phyloP scores from a whole-genome alignment of 1,284 basidiomycete species.

The Cryptococcus hybrid region DNA sequence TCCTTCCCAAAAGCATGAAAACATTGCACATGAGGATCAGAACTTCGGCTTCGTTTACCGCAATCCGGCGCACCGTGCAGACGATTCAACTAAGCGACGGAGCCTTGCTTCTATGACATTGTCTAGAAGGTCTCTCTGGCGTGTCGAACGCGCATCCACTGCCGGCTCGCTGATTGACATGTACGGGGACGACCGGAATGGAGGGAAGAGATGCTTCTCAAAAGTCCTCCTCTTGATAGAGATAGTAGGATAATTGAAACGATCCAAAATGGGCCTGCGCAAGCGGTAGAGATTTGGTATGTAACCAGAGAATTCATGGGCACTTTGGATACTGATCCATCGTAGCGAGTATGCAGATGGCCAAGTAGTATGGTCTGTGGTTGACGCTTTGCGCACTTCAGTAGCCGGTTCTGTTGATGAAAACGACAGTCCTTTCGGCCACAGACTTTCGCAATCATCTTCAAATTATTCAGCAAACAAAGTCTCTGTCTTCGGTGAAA shows the following conservation, averaged over 20 bases:
- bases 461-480: slow-evolving; percentile 8
- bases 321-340: neutral
- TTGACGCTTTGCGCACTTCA: slow-evolving; percentile 34
- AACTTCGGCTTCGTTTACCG: slow-evolving; percentile 28
- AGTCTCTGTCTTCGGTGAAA: slow-evolving; percentile 1
- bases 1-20: slow-evolving; percentile 1
- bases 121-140: slow-evolving; percentile 1
- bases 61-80: neutral
- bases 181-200: slow-evolving; percentile 20
- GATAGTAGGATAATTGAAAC: neutral
- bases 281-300: slow-evolving; percentile 40
- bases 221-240: slow-evolving; percentile 7
- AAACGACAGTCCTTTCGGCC: slow-evolving; percentile 12
- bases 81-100: neutral
- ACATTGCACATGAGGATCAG: neutral
- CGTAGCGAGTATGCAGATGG: slow-evolving; percentile 45
- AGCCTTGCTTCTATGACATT: slow-evolving; percentile 1
- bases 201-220: slow-evolving; percentile 14
- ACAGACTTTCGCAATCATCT: slow-evolving; percentile 11
- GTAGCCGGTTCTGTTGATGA: slow-evolving; percentile 12
- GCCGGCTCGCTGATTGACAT: slow-evolving; percentile 33
- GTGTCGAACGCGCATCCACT: slow-evolving; percentile 15
- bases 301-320: neutral
- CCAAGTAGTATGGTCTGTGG: slow-evolving; percentile 43
- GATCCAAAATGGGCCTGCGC: slow-evolving; percentile 15